These are phyloP conservation scores for Trypanosomatidae sp. DNA, from an alignment of 208 protist species.

Conservation along the genomic window DNA sequence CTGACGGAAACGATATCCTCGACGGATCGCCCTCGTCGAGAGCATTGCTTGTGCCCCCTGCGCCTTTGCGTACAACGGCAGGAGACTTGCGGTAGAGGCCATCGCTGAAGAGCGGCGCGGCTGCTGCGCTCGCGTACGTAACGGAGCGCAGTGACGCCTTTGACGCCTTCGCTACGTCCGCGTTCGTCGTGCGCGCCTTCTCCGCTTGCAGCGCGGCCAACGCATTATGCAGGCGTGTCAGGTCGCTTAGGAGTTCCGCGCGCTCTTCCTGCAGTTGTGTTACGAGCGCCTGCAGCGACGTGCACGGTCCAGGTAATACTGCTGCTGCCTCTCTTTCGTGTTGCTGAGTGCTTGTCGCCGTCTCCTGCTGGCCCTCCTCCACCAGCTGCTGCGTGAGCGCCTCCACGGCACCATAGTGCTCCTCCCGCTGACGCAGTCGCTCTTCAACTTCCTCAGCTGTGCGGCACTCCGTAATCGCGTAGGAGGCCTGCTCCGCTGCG, in stretches of 20 bases:
- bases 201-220: conserved; percentile 6
- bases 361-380: conserved; percentile 5
- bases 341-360: background rate
- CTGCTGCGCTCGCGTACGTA: background rate
- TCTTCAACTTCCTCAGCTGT: conserved; percentile 32
- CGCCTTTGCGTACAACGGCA: background rate
- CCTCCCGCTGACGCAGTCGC: conserved; percentile 33
- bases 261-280: conserved; percentile 20
- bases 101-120: background rate
- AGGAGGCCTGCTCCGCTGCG: conserved; percentile 57
- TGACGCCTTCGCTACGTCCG: background rate
- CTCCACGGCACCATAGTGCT: conserved; percentile 50
- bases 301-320: conserved; percentile 1
- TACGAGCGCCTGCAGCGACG: conserved; percentile 12
- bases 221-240: conserved; percentile 15
- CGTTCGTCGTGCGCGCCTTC: background rate
- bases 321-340: background rate
- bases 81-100: background rate
- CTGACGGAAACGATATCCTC: too few relatives aligned
- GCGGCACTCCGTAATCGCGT: conserved; percentile 41
- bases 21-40: background rate
- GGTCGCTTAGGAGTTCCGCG: conserved; percentile 9
- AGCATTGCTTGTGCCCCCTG: background rate
- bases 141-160: background rate
- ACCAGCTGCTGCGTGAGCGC: conserved; percentile 42